These are phyloP conservation scores for Neophaeococcomyces aloes DNA, from an alignment of 2,329 filamentous ascomycete genomes.

Conservation along the genomic window DNA sequence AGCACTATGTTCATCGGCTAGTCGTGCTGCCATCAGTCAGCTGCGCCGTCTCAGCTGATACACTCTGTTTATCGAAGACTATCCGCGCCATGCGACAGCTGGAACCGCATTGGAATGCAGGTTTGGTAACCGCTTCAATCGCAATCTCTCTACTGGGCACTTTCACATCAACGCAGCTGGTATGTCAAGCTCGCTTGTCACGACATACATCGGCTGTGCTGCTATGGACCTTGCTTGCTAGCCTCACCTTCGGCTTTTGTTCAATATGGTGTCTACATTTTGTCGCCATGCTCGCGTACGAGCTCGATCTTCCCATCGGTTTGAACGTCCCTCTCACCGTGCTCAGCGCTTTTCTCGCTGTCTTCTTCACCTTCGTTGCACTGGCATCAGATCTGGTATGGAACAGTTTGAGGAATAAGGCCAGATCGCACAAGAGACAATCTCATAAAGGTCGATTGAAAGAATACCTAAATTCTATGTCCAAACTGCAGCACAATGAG, in stretches of 20 bases:
- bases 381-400: constrained; percentile 24
- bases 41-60: too few relatives aligned
- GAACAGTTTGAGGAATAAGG: constrained; percentile 14
- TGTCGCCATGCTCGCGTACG: constrained; percentile 27
- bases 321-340: constrained; percentile 23
- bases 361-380: constrained; percentile 19
- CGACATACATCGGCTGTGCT: constrained; percentile 23
- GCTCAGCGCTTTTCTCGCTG: constrained; percentile 20
- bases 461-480: background rate
- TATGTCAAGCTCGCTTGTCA: constrained; percentile 26
- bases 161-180: constrained; percentile 27
- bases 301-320: constrained; percentile 25
- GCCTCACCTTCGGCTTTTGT: constrained; percentile 27
- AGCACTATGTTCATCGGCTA: too few relatives aligned
- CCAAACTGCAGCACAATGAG: constrained; percentile 2
- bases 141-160: constrained; percentile 26
- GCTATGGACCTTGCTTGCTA: constrained; percentile 24
- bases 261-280: constrained; percentile 27
- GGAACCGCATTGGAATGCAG: constrained; percentile 23
- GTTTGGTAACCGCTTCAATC: constrained; percentile 24
- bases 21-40: too few relatives aligned
- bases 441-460: constrained; percentile 3
- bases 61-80: too few relatives aligned
- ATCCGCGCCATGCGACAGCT: constrained; percentile 13
- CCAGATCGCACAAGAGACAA: constrained; percentile 3